These are phyloP conservation scores for Pseudoperonospora humuli DNA, from an alignment of 352 stramenopile genomes.

Conservation along the genomic window DNA sequence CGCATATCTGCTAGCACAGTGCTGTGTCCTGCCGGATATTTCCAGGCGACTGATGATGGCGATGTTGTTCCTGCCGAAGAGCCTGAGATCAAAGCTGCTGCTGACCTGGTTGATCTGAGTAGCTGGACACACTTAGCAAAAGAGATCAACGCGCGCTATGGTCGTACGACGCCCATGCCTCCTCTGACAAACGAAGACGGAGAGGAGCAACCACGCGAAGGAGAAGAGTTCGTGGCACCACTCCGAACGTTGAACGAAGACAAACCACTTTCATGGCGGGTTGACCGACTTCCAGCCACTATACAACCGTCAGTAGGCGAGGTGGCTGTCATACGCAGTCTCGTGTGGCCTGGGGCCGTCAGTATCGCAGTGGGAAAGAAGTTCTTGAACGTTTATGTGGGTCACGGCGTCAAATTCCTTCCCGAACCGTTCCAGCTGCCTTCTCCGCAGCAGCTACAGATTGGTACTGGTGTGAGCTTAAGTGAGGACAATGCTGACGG, in stretches of 20 bases:
- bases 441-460: slow-evolving; percentile 41
- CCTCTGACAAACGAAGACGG: too few species aligned
- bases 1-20: slow-evolving; percentile 78
- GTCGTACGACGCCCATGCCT: too few species aligned
- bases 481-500: slow-evolving; percentile 27
- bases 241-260: slow-evolving; percentile 63
- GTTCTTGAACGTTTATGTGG: slow-evolving; percentile 88
- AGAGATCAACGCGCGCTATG: too few species aligned
- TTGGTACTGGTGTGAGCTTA: slow-evolving; percentile 36
- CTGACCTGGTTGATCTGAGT: too few species aligned
- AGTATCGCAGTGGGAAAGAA: slow-evolving; percentile 80
- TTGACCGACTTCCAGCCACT: slow-evolving; percentile 63
- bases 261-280: slow-evolving; percentile 53
- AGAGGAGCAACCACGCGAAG: slow-evolving; percentile 52
- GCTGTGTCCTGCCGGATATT: slow-evolving; percentile 81
- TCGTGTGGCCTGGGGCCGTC: slow-evolving; percentile 83
- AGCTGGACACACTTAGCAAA: too few species aligned
- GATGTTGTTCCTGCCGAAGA: slow-evolving; percentile 75
- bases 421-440: slow-evolving; percentile 48
- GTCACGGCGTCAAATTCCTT: slow-evolving; percentile 75
- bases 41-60: slow-evolving; percentile 60
- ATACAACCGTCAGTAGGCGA: slow-evolving; percentile 51
- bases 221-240: slow-evolving; percentile 52
- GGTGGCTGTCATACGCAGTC: slow-evolving; percentile 59
- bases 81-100: too few species aligned